Evolutionary conservation across 345 rosid species (phyloP).

Genomic region (Camelina neglecta): DNA sequence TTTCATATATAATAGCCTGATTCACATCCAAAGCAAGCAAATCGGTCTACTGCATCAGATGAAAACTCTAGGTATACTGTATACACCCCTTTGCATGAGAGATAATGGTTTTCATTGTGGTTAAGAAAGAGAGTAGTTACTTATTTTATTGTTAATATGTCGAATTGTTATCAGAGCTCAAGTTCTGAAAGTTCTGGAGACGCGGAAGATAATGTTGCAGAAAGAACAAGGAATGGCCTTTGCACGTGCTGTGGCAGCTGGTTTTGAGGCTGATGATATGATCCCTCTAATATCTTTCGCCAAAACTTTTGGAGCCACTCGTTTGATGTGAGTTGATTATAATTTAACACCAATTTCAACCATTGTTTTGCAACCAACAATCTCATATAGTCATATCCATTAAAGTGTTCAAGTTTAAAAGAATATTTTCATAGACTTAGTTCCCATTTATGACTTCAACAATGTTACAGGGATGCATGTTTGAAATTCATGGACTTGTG

Average conservation of each 20-base stretch:
- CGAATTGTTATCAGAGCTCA: slow-evolving; percentile 61
- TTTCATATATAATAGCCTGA: slow-evolving; percentile 66
- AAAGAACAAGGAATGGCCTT: slow-evolving; percentile 99
- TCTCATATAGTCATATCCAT: not conserved
- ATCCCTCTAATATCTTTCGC: slow-evolving; percentile 75
- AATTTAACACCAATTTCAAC: not conserved
- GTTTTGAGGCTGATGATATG: slow-evolving; percentile 84
- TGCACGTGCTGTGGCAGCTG: slow-evolving; percentile 99
- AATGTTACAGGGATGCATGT: slow-evolving; percentile 83
- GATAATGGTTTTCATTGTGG: slow-evolving; percentile 5
- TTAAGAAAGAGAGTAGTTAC: slow-evolving; percentile 1
- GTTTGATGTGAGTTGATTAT: slow-evolving; percentile 62
- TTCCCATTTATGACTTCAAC: slow-evolving; percentile 32
- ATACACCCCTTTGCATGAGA: slow-evolving; percentile 38
- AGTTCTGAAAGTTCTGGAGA: slow-evolving; percentile 88
- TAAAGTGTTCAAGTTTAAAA: slow-evolving; percentile 1
- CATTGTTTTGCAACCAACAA: not conserved
- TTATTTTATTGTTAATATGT: slow-evolving; percentile 16
- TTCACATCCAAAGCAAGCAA: slow-evolving; percentile 59
- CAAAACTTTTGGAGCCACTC: slow-evolving; percentile 85
- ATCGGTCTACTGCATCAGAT: slow-evolving; percentile 54
- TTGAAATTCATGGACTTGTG: slow-evolving; percentile 74
- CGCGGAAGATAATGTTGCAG: slow-evolving; percentile 75
- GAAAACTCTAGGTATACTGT: slow-evolving; percentile 86
- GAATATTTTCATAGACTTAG: slow-evolving; percentile 1